Conservation (phyloP, 1,284 basidiomycete species). For the Ustilago cynodontis region DNA sequence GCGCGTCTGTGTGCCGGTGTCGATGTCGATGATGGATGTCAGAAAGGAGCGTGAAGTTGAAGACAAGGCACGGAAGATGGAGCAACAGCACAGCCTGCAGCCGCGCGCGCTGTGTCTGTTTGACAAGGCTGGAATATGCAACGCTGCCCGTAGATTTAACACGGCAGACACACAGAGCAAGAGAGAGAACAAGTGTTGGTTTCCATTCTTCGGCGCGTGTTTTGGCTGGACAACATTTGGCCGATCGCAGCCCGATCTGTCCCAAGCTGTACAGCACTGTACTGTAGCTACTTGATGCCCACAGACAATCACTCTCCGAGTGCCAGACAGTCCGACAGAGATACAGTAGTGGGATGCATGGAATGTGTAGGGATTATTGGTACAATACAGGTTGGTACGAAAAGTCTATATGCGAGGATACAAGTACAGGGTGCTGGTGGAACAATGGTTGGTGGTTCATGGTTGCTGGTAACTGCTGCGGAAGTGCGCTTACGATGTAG, state of each 20-base stretch:
- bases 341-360: background rate
- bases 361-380: background rate
- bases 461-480: too few species aligned
- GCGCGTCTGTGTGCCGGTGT: background rate
- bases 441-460: too few species aligned
- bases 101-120: background rate
- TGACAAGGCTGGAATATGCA: background rate
- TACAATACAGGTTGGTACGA: background rate
- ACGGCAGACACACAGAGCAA: background rate
- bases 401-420: background rate
- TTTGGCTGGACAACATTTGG: background rate
- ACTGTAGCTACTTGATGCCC: too few species aligned
- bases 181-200: conserved; percentile 5
- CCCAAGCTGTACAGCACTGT: background rate
- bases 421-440: conserved; percentile 12
- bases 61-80: background rate
- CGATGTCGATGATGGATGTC: background rate
- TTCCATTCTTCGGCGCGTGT: background rate
- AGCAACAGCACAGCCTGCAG: conserved; percentile 15
- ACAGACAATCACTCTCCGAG: background rate
- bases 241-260: conserved; percentile 3
- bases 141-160: background rate
- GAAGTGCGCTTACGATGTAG: conserved; percentile 3
- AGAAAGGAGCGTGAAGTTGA: background rate
- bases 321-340: too few species aligned